Evolutionary conservation across 1,284 basidiomycete genomes (phyloP).

Genomic region (Microbotryum silenes-acaulis): DNA sequence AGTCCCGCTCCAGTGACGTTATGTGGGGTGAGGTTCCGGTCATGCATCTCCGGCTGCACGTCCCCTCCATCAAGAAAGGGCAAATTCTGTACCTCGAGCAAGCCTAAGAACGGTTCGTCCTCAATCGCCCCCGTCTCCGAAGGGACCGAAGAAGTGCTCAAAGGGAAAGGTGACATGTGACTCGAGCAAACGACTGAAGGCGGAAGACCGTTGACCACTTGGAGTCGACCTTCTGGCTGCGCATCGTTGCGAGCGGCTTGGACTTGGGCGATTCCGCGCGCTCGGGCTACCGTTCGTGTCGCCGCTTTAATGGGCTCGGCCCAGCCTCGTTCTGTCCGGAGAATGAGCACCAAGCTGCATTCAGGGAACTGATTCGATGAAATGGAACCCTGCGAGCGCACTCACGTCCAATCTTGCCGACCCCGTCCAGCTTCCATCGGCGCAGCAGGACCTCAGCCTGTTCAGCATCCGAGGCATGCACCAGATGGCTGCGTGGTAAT

Average conservation of each 20-base stretch:
- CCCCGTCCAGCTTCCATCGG: conserved; percentile 81
- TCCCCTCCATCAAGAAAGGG: too few relatives aligned
- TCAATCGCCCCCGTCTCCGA: not conserved
- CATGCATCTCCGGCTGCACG: too few relatives aligned
- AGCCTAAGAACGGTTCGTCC: too few relatives aligned
- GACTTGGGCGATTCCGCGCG: conserved; percentile 72
- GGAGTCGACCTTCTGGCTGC: conserved; percentile 43
- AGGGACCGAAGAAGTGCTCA: conserved; percentile 48
- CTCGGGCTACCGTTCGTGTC: conserved; percentile 58
- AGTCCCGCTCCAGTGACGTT: not conserved
- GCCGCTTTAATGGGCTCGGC: conserved; percentile 80
- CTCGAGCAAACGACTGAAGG: conserved; percentile 33
- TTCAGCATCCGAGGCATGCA: conserved; percentile 87
- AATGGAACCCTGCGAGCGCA: conserved; percentile 26
- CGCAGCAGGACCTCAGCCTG: conserved; percentile 81
- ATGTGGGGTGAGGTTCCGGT: not conserved
- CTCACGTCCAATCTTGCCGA: conserved; percentile 82
- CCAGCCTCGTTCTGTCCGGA: conserved; percentile 69
- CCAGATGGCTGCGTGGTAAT: conserved; percentile 60
- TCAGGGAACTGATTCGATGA: not conserved
- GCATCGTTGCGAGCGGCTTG: conserved; percentile 40
- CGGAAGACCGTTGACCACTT: conserved; percentile 70
- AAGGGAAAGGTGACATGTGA: conserved; percentile 42
- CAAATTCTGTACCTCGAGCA: too few relatives aligned
- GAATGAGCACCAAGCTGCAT: conserved; percentile 17